Base-by-base conservation (phyloP, 306 rosid genomes). In the Casuarina cunninghamiana region DNA sequence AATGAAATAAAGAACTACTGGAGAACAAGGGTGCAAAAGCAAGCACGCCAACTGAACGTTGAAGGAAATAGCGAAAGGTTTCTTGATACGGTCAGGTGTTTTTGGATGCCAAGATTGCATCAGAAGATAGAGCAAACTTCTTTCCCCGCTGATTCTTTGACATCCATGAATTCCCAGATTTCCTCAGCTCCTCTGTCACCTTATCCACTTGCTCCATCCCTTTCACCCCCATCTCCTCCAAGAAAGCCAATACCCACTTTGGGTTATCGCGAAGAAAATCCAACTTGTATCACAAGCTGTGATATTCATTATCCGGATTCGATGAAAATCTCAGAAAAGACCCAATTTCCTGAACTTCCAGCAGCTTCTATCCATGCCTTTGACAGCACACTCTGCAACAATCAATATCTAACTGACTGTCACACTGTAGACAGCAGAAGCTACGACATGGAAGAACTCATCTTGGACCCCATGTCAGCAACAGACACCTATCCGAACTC, bases 21-120 rank as follows among this genome's bases (percentile, higher is more conserved):
- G 97, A 90, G 98, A 79, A 94, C 96, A 49, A 90, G 97, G 83
- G 96, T 94, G 3, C 94, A 94, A 54, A 94, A 94, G 77, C 97
- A 92, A 66, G 97, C 97, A 5, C 96, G 94, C 46, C 97, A 89
- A 39, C 94, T 94, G 4, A 94, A 92, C 73, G 86, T 92, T 0
- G 94, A 94, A 55, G 90, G 96, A 26, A 89, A 90, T 51, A 91
- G 98, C 88, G 71, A 90, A 83, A 87, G 75, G 26, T 94, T 94
- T 86, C 75, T 91, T 3, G 98, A 94, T 42, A 87, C 94, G 0
- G 89, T 94, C 17, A 83, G 88, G 49, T 80, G 89, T 73, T 91
- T 90, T 77, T 94, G 98, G 98, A 86, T 89, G 88, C 98, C 98
- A 55, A 84, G 90, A 19, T 81, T 90, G 79, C 82, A 85, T 43